Conservation (phyloP, 192 early-diverging fungal species). For the Coemansia sp. region DNA sequence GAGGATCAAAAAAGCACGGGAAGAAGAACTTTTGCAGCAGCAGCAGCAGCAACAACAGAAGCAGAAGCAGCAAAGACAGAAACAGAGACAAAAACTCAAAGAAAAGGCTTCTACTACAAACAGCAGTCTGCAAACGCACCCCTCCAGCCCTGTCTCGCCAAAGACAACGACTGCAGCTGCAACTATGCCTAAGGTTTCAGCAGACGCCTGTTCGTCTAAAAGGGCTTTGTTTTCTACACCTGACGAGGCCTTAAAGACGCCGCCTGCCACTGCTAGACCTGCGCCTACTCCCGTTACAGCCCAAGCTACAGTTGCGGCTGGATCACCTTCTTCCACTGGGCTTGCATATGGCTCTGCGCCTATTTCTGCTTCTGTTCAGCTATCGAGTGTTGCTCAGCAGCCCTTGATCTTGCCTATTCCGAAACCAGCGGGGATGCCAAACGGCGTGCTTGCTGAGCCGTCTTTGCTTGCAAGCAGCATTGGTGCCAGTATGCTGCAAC, state of each 20-base stretch:
- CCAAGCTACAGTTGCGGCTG: background rate
- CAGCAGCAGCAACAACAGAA: slow-evolving; percentile 7
- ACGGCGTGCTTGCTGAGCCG: background rate
- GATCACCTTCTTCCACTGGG: no score
- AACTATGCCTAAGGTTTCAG: background rate
- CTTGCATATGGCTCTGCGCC: background rate
- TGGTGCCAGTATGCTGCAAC: background rate
- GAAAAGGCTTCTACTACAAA: background rate
- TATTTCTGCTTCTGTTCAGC: background rate
- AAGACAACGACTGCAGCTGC: background rate
- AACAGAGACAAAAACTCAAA: slow-evolving; percentile 4
- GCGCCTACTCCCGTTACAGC: background rate
- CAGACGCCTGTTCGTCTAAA: background rate
- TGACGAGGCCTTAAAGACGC: background rate
- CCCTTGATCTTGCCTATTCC: background rate
- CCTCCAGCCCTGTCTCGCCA: background rate
- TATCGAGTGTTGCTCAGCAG: background rate
- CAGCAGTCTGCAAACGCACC: background rate
- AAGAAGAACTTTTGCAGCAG: slow-evolving; percentile 7
- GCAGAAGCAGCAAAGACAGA: slow-evolving; percentile 9
- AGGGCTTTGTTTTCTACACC: background rate
- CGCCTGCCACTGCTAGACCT: background rate
- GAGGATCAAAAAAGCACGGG: background rate
- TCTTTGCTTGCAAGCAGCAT: background rate
- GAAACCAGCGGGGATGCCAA: background rate